These are phyloP conservation scores for Ogataea haglerorum DNA, from an alignment of 805 yeast genomes.

Conservation along the genomic window DNA sequence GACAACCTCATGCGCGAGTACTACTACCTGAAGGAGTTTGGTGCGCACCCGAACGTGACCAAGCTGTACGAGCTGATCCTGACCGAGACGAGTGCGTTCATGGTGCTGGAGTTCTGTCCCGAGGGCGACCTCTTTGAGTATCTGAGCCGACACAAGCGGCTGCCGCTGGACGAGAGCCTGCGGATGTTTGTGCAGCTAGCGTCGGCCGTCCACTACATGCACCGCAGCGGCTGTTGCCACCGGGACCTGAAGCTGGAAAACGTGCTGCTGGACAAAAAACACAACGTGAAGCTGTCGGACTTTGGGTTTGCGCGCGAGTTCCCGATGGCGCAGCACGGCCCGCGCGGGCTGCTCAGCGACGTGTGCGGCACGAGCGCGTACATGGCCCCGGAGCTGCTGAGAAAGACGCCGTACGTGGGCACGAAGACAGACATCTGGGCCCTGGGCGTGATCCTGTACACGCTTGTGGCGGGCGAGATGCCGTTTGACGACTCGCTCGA, in stretches of 20 bases:
- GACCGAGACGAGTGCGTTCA: slow-evolving; percentile 77
- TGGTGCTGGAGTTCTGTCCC: slow-evolving; percentile 87
- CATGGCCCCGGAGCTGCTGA: slow-evolving; percentile 92
- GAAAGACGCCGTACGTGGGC: slow-evolving; percentile 70
- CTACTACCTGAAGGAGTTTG: slow-evolving; percentile 78
- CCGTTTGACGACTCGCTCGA: slow-evolving; percentile 78
- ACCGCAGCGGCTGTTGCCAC: slow-evolving; percentile 73
- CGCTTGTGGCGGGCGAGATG: slow-evolving; percentile 80
- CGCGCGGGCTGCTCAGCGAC: slow-evolving; percentile 55
- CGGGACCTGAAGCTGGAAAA: slow-evolving; percentile 85
- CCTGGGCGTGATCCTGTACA: slow-evolving; percentile 81
- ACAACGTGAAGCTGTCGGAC: slow-evolving; percentile 76
- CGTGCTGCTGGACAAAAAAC: slow-evolving; percentile 54
- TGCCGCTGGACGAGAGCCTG: slow-evolving; percentile 49
- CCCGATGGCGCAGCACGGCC: slow-evolving; percentile 28
- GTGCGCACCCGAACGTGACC: slow-evolving; percentile 75
- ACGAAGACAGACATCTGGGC: slow-evolving; percentile 88
- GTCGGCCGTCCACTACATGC: slow-evolving; percentile 70
- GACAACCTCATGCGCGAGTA: slow-evolving; percentile 89
- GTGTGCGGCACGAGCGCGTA: slow-evolving; percentile 93
- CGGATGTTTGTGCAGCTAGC: slow-evolving; percentile 61
- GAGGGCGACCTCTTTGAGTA: slow-evolving; percentile 73
- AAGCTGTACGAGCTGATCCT: slow-evolving; percentile 81
- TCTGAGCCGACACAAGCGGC: slow-evolving; percentile 48
- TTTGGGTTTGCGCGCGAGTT: slow-evolving; percentile 91